Conservation (phyloP, 371 early-diverging fungal species). For the Mucor piriformis region DNA sequence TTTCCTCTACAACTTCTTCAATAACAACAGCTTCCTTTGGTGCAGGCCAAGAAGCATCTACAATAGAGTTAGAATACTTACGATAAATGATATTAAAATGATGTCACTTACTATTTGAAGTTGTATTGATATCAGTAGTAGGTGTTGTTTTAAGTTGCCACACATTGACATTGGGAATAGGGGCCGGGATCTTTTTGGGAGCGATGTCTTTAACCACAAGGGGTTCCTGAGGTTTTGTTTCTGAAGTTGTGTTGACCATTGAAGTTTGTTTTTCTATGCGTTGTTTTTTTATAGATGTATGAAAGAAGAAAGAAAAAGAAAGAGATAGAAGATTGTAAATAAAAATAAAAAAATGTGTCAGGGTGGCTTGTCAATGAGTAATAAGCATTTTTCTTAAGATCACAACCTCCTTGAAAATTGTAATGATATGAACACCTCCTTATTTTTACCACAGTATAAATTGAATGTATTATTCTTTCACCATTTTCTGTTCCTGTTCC, state of each 20-base stretch:
- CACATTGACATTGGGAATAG: conserved; percentile 51
- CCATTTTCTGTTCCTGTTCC: background rate
- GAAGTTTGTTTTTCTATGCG: too few relatives aligned
- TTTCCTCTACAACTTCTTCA: conserved; percentile 15
- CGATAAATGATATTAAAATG: background rate
- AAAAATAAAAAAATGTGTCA: background rate
- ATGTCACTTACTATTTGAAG: conserved; percentile 3
- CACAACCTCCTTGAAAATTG: too few relatives aligned
- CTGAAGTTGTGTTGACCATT: conserved; percentile 14
- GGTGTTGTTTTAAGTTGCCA: conserved; percentile 46
- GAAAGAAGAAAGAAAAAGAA: background rate
- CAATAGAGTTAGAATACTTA: background rate
- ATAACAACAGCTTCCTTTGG: conserved; percentile 24
- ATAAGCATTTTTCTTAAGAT: too few relatives aligned
- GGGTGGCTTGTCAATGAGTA: conserved; percentile 8
- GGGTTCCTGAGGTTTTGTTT: conserved; percentile 13
- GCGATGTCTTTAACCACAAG: conserved; percentile 9
- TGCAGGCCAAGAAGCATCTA: conserved; percentile 28
- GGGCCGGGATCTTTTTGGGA: conserved; percentile 33
- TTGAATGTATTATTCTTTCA: too few relatives aligned
- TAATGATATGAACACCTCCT: too few relatives aligned
- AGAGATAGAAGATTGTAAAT: background rate
- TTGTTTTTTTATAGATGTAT: conserved; percentile 1
- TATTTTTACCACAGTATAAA: too few relatives aligned
- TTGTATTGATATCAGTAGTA: background rate